Evolutionary conservation across 2,329 filamentous ascomycete species (phyloP), one percentile per base, ranked within the genome.

Genomic region (Coleophoma crateriformis): DNA sequence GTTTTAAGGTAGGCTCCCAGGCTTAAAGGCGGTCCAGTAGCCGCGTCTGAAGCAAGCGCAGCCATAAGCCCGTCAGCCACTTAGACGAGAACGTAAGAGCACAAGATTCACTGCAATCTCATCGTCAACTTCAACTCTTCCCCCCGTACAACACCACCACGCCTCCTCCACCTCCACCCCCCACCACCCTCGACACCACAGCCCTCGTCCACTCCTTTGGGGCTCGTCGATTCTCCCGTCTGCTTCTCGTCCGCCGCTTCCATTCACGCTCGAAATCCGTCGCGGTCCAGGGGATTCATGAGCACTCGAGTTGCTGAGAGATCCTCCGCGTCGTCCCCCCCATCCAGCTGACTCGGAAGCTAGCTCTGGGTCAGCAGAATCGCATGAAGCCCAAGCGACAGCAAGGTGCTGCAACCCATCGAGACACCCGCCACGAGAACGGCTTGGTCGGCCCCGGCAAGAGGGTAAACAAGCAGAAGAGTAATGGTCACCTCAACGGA

Each of bases 371-470:
- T 64, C 62, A 64, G 61, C 61, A 61, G 50, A 50, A 58, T 59
- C 63, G 62, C 56, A 66, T 66, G 64, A 61, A 62, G 64, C 64
- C 56, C 54, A 66, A 66, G 62, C 61, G 63, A 64, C 61, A 64
- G 59, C 60, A 59, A 54, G 63, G 60, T 54, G 75, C 75, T 67
- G 71, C 71, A 58, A 85, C 76, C 72, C 78, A 84, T 68, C 82
- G 83, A 73, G 85, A 85, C 71, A 81, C 77, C 64, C 83, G 87
- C 69, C 87, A 95, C 73, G 90, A 96, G 73, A 90, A 88, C 85
- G 90, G 89, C 65, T 77, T 90, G 68, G 86, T 90, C 77, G 84
- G 84, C 64, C 82, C 87, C 47, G 85, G 85, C 59, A 89, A 84
- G 75, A 84, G 84, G 54, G 58, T 65, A 35, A 57, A 57, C 55